phyloP scores from a whole-genome alignment of 805 yeast genomes.

The Candida nonsorbophila region DNA sequence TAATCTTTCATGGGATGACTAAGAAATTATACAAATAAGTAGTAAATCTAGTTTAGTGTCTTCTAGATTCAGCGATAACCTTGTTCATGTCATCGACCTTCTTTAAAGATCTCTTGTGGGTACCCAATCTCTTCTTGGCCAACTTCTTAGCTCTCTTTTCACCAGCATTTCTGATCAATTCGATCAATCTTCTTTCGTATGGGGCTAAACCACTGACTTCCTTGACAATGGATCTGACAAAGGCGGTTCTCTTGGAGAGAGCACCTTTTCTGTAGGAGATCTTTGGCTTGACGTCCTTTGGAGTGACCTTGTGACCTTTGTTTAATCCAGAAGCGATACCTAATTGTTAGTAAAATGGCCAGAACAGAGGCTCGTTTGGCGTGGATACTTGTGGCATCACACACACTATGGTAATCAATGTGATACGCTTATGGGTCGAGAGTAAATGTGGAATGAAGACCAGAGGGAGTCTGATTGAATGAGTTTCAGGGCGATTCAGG shows the following conservation, averaged over 20 bases:
- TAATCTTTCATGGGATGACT: too few relatives aligned
- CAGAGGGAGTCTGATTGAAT: too few relatives aligned
- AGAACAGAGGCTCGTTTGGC: too few relatives aligned
- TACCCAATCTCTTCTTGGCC: constrained; percentile 99
- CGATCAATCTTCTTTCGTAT: constrained; percentile 99
- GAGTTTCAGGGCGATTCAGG: too few relatives aligned
- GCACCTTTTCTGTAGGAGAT: constrained; percentile 96
- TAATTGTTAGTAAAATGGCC: constrained; percentile 43
- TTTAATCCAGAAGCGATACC: constrained; percentile 98
- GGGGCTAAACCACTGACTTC: constrained; percentile 99
- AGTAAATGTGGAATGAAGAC: too few relatives aligned
- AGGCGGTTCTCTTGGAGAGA: constrained; percentile 89
- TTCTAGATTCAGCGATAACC: constrained; percentile 95
- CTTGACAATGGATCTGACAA: constrained; percentile 91
- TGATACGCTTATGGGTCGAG: too few relatives aligned
- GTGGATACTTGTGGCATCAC: too few relatives aligned
- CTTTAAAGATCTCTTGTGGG: constrained; percentile 98
- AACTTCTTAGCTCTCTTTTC: constrained; percentile 99
- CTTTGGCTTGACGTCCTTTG: constrained; percentile 63
- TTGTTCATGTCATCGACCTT: constrained; percentile 98
- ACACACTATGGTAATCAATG: too few relatives aligned
- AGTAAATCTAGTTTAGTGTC: constrained; percentile 69
- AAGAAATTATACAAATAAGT: not conserved
- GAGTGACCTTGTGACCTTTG: constrained; percentile 98
- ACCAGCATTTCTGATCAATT: constrained; percentile 99